Evolutionary conservation across 2,329 filamentous ascomycete species (phyloP), one percentile per base, ranked within the genome.

Genomic region (Celoporthe dispersa): DNA sequence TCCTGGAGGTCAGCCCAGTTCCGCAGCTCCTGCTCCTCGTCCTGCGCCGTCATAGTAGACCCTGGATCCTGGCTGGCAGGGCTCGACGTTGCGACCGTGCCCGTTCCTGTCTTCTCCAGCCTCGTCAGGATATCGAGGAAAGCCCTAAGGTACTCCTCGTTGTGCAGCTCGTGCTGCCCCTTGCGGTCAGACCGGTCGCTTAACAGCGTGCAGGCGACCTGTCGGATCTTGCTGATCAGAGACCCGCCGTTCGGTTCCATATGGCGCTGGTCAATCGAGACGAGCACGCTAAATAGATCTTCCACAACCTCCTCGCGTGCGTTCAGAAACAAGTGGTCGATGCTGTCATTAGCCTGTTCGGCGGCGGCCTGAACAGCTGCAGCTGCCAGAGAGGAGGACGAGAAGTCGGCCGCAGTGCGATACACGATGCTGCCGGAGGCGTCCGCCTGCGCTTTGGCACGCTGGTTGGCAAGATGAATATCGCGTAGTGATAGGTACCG

Each of bases 281-380:
- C 87, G 6, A 97, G 83, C 3, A 97, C 90, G 3, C 88, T 85
- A 1, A 97, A 86, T 1, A 97, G 85, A 78, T 94, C 91, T 74
- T 92, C 90, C 14, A 97, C 90, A 41, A 97, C 94, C n/a, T 89
- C 85, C 75, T 94, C 92, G 4, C 93, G 88, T 82, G 97, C 94
- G 31, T 88, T 84, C 1, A 86, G 84, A 87, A 97, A 94, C 77
- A 88, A 85, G 2, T 85, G 84, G 68, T 90, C 84, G 88, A 97
- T 94, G 76, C 88, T 85, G 3, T 85, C 84, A 67, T 90, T 81
- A 64, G 85, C 77, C 60, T 83, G 80, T 68, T 81, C 82, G 51
- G 83, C 81, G 35, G 83, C 82, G 0, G 79, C 79, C 70, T 83
- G 76, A 67, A 82, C 76, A 4, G 79, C 77, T 0, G 78, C 79